phyloP scores from a whole-genome alignment of 257 asterid genomes.

The Fraxinus quadrangulata region DNA sequence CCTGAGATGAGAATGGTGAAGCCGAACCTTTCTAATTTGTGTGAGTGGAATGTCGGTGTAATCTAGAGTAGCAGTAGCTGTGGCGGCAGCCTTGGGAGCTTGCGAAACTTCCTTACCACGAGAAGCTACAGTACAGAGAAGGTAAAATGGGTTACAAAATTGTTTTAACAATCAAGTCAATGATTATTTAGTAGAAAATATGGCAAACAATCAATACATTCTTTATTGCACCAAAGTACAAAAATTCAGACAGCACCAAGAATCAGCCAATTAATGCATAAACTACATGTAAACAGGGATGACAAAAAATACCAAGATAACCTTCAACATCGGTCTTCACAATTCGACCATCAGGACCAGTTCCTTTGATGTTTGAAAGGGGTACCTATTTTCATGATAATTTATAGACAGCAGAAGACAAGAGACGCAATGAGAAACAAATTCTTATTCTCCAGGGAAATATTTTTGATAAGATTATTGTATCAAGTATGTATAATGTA shows the following conservation, averaged over 20 bases:
- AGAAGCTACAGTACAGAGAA: slow-evolving; percentile 62
- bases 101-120: slow-evolving; percentile 62
- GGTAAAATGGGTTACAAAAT: slow-evolving; percentile 29
- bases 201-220: neutral
- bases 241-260: neutral
- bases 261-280: neutral
- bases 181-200: neutral
- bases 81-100: slow-evolving; percentile 57
- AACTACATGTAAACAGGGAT: neutral
- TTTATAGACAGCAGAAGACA: slow-evolving; percentile 6
- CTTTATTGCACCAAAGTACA: neutral
- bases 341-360: slow-evolving; percentile 94
- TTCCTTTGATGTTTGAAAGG: slow-evolving; percentile 79
- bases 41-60: slow-evolving; percentile 81
- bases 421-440: neutral
- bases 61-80: slow-evolving; percentile 50
- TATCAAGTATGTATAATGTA: slow-evolving; percentile 26
- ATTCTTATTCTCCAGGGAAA: neutral
- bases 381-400: slow-evolving; percentile 51
- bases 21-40: slow-evolving; percentile 86
- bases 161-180: slow-evolving; percentile 12
- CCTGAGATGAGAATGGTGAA: slow-evolving; percentile 13
- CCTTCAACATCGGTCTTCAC: slow-evolving; percentile 97
- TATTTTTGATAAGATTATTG: neutral
- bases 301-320: slow-evolving; percentile 67